Evolutionary conservation across 108 stramenopile species (phyloP), one percentile per base, ranked within the genome.

Genomic region (Cyclotella choctawhatcheeana): DNA sequence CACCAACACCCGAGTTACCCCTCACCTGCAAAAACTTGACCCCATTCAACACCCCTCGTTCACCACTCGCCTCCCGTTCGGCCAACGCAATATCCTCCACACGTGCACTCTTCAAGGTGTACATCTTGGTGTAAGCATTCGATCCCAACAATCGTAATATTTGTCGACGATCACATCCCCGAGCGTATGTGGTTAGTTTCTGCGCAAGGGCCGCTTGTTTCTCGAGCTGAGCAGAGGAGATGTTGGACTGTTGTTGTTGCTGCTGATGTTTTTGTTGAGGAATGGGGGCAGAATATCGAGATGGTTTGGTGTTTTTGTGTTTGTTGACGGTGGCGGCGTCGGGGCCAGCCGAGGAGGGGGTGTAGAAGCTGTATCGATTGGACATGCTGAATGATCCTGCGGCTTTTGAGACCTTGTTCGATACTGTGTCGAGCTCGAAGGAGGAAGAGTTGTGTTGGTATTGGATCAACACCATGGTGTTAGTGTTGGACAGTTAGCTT

Each of bases 11-110:
- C n/a, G 40, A 60, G n/a, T n/a, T n/a, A 43, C 40, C 40, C 25
- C 63, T 8, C 16, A 30, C 35, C 44, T 76, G 60, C 33, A 83
- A 52, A 58, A 93, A 81, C 29, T 64, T 62, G 14, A 88, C 69
- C 31, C 85, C 87, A 62, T 93, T 93, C 62, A 93, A 64, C 1
- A 76, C 21, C 7, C 85, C 62, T 33, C 64, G 58, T 33, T 86
- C 83, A 0, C 56, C 44, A 13, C 67, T 62, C 14, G 86, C 77
- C 64, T 90, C 88, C 25, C 82, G 61, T 55, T 93, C 89, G 43
- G 75, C 77, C 64, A 22, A 26, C 34, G 73, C 80, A 52, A 92
- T 83, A 50, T 89, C 85, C 27, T 82, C 73, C 48, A 80, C 69
- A 6, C 47, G 66, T 1, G 30, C 76, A 27, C 30, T 61, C 51